Evolutionary conservation across 495 filamentous ascomycete genomes (phyloP), one percentile per base, ranked within the genome.

Genomic region (Barbatosphaeria neglecta): DNA sequence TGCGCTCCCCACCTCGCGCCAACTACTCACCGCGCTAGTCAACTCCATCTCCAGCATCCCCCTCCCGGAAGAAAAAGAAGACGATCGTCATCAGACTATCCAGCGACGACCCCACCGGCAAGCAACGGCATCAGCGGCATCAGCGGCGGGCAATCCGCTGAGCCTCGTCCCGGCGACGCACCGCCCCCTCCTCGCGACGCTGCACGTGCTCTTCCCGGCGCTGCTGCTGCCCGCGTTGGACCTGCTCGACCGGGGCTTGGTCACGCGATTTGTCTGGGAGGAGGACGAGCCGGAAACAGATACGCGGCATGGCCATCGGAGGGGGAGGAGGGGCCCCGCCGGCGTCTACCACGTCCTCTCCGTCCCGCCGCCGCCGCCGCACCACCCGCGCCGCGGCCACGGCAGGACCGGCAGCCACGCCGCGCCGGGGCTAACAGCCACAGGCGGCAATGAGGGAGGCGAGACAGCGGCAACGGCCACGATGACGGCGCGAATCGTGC

Each of bases 141-240:
- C 43, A 4, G 40, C 5, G 22, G 11, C 33, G 24, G 2, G 19
- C 7, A 75, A 77, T 51, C 57, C 70, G 9, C 65, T 76, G 0
- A 55, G 54, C 31, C 57, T 44, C 40, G 54, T 72, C 50, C 63
- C 64, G 4, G 40, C 58, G 1, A 43, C 64, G 3, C 54, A 65
- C 43, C 60, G 72, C 7, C 61, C 66, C 16, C 54, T 78, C 20
- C 55, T 84, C 38, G 64, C 75, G 25, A 81, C 81, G 0, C 66
- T 85, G 1, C 80, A 84, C 60, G 75, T 78, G 4, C 57, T 85
- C n/a, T 81, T 81, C 55, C 81, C 78, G 10, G 46, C 51, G 0
- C 67, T 72, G 40, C 58, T 82, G 1, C 76, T 94, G 0, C 83
- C 85, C 3, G 86, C 87, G 0, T 72, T 95, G 2, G 87, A 94